Evolutionary conservation across 2,329 filamentous ascomycete species (phyloP).

Genomic region (Akanthomyces muscarius): DNA sequence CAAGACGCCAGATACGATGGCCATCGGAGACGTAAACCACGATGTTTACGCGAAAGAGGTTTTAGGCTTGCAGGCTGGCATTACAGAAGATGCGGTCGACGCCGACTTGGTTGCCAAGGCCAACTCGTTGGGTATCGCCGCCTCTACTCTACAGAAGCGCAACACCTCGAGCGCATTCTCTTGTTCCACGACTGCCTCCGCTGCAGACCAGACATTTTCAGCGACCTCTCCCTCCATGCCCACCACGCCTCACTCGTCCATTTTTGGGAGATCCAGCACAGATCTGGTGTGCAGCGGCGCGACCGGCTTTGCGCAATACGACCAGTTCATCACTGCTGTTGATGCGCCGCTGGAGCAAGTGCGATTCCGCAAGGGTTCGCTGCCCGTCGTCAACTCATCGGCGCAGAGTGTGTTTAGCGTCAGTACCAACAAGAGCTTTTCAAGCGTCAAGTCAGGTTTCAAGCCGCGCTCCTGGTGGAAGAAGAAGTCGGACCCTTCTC

Average conservation of each 20-base stretch:
- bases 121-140: slow-evolving; percentile 33
- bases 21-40: neutral
- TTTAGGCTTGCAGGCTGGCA: slow-evolving; percentile 30
- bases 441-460: slow-evolving; percentile 43
- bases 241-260: slow-evolving; percentile 41
- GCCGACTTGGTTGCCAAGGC: slow-evolving; percentile 34
- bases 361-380: slow-evolving; percentile 35
- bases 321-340: slow-evolving; percentile 46
- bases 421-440: slow-evolving; percentile 42
- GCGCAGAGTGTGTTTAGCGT: slow-evolving; percentile 42
- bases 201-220: slow-evolving; percentile 43
- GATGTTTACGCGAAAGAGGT: slow-evolving; percentile 29
- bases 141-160: slow-evolving; percentile 30
- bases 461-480: slow-evolving; percentile 40
- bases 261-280: slow-evolving; percentile 28
- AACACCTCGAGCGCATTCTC: slow-evolving; percentile 40
- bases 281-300: slow-evolving; percentile 11
- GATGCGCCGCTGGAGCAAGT: slow-evolving; percentile 41
- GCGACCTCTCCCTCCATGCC: slow-evolving; percentile 39
- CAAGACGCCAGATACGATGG: neutral
- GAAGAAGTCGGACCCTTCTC: slow-evolving; percentile 33
- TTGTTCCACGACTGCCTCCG: slow-evolving; percentile 36
- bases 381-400: slow-evolving; percentile 28
- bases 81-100: slow-evolving; percentile 39
- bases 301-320: slow-evolving; percentile 44